These are phyloP conservation scores for Rhizopogon vinicolor DNA, from an alignment of 768 basidiomycete genomes.

Conservation along the genomic window DNA sequence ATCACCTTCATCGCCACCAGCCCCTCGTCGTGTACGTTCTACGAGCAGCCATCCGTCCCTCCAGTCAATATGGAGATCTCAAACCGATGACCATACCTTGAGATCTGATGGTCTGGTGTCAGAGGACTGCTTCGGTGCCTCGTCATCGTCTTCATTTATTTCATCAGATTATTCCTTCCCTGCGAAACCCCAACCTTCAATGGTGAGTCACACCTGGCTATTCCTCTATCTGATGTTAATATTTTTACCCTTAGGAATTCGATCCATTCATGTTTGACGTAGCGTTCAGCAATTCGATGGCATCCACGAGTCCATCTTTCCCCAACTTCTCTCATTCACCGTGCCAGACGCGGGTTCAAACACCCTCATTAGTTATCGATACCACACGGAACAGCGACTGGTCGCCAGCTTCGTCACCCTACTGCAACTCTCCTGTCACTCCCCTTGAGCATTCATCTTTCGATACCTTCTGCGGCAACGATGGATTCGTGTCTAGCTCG, in stretches of 20 bases:
- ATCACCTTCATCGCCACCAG: slow-evolving; percentile 1
- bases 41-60: slow-evolving; percentile 18
- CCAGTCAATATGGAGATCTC: neutral
- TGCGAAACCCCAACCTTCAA: slow-evolving; percentile 40
- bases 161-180: slow-evolving; percentile 23
- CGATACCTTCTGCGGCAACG: slow-evolving; percentile 14
- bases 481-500: slow-evolving; percentile 13
- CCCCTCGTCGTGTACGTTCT: slow-evolving; percentile 16
- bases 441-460: slow-evolving; percentile 25
- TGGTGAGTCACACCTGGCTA: slow-evolving; percentile 34
- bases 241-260: slow-evolving; percentile 15
- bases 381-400: slow-evolving; percentile 35
- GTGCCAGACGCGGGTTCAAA: slow-evolving; percentile 17
- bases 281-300: slow-evolving; percentile 25
- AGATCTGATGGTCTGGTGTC: slow-evolving; percentile 8
- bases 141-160: slow-evolving; percentile 29
- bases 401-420: slow-evolving; percentile 38
- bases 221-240: slow-evolving; percentile 6
- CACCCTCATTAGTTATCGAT: slow-evolving; percentile 35
- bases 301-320: slow-evolving; percentile 10
- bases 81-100: slow-evolving; percentile 3
- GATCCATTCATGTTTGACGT: slow-evolving; percentile 25
- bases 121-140: slow-evolving; percentile 26
- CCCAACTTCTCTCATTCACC: slow-evolving; percentile 17
- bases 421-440: slow-evolving; percentile 39